A percentile compares a stretch with the other conserved stretches of the same genome.
phyloP scores from a whole-genome alignment of 352 stramenopile genomes.

The Phytophthora capsici region DNA sequence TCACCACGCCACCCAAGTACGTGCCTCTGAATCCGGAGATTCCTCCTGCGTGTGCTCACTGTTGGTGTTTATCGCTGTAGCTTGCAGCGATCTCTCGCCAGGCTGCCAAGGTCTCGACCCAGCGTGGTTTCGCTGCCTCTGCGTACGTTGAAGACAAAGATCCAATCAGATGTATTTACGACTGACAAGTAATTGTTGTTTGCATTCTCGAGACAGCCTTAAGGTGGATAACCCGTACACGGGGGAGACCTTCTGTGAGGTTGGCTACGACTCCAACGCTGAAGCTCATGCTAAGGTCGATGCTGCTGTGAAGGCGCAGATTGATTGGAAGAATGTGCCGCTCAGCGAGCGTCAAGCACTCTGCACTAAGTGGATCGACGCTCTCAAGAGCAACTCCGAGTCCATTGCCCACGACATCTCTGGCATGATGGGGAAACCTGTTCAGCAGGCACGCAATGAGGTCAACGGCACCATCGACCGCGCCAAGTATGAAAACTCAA shows the following conservation, averaged over 20 bases:
- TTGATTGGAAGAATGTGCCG: conserved; percentile 62
- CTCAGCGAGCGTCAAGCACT: conserved; percentile 66
- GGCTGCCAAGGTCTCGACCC: conserved; percentile 14
- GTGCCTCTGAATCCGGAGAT: neutral
- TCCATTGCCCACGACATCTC: conserved; percentile 79
- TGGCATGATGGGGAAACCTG: conserved; percentile 85
- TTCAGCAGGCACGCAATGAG: conserved; percentile 79
- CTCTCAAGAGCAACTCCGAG: conserved; percentile 61
- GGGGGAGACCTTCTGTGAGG: conserved; percentile 64
- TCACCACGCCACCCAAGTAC: conserved; percentile 33
- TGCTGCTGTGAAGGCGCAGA: conserved; percentile 58
- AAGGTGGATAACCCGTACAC: conserved; percentile 85
- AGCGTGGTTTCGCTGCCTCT: conserved; percentile 42
- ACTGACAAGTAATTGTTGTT: neutral
- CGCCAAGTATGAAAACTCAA: conserved; percentile 57
- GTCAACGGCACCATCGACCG: conserved; percentile 74
- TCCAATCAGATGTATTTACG: neutral
- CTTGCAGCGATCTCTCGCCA: conserved; percentile 26
- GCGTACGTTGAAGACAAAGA: conserved; percentile 31
- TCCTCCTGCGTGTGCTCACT: neutral
- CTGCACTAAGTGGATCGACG: conserved; percentile 70
- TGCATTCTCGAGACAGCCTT: conserved; percentile 28
- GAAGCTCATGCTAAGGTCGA: conserved; percentile 68
- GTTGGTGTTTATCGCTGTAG: conserved; percentile 10
- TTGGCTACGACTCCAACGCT: conserved; percentile 61